These are phyloP conservation scores for Daldinia bambusicola DNA, from an alignment of 495 filamentous ascomycete species.

Conservation along the genomic window DNA sequence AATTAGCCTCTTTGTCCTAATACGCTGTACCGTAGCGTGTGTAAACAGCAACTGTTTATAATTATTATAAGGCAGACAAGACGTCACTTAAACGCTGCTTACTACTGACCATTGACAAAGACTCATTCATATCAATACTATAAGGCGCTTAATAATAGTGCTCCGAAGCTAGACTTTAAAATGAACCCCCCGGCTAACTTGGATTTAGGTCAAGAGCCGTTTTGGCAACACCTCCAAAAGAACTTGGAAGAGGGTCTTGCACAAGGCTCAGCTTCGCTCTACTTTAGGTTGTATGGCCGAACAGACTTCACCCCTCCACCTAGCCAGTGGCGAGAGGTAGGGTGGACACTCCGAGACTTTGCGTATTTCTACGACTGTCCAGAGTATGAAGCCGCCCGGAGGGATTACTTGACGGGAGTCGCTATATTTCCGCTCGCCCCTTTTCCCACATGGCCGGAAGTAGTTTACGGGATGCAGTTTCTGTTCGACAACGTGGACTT, in stretches of 20 bases:
- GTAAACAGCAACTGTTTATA: not conserved
- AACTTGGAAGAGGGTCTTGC: not conserved
- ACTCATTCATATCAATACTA: too few species aligned
- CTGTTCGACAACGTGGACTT: not conserved
- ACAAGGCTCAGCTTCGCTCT: not conserved
- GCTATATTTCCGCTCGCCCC: not conserved
- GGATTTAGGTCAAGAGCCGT: not conserved
- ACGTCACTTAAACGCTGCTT: too few species aligned
- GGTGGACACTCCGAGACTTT: constrained; percentile 27
- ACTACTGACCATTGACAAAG: too few species aligned
- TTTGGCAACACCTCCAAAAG: not conserved
- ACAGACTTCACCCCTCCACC: not conserved
- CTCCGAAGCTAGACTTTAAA: not conserved
- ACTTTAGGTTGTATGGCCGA: constrained; percentile 17
- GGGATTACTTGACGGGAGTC: not conserved
- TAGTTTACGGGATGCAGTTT: not conserved
- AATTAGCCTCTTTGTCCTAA: not conserved
- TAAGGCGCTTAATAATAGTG: not conserved
- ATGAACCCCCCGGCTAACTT: not conserved
- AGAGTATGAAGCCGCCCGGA: not conserved
- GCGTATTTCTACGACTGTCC: constrained; percentile 23
- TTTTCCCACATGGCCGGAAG: not conserved
- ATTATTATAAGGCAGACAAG: too few species aligned
- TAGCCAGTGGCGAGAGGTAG: not conserved
- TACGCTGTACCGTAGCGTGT: not conserved